A percentile compares a stretch with the other conserved stretches of the same genome.
Conservation (phyloP, 495 filamentous ascomycete species). For the Neurospora cerealis region DNA sequence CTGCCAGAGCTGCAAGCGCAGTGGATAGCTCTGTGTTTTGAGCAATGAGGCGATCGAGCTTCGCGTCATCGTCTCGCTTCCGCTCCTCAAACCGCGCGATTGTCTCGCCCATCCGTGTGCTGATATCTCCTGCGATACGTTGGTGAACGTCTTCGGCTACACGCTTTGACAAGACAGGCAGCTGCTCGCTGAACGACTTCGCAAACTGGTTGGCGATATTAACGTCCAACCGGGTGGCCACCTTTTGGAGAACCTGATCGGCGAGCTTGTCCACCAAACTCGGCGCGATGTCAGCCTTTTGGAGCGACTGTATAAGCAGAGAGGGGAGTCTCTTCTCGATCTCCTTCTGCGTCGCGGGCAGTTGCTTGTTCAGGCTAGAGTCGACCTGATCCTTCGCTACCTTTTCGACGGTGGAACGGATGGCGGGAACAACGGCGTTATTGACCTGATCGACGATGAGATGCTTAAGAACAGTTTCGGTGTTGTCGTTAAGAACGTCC, state of each 20-base stretch:
- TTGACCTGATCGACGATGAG: conserved; percentile 62
- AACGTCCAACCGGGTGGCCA: conserved; percentile 57
- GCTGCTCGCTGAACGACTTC: conserved; percentile 50
- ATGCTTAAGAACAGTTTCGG: conserved; percentile 64
- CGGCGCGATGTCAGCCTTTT: conserved; percentile 48
- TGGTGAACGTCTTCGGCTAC: conserved; percentile 52
- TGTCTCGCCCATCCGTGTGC: conserved; percentile 22
- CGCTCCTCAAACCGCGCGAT: conserved; percentile 52
- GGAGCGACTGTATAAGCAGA: conserved; percentile 45
- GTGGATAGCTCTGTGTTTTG: conserved; percentile 62
- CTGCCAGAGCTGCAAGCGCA: conserved; percentile 61
- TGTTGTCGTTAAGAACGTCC: conserved; percentile 78
- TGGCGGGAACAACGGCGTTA: conserved; percentile 47
- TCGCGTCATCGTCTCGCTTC: conserved; percentile 57
- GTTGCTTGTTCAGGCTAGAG: conserved; percentile 36
- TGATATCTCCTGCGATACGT: conserved; percentile 21
- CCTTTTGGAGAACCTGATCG: conserved; percentile 55
- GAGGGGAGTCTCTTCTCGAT: conserved; percentile 40
- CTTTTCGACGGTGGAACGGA: conserved; percentile 35
- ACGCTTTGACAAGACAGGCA: conserved; percentile 52
- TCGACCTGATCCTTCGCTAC: conserved; percentile 35
- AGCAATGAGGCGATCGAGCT: conserved; percentile 74
- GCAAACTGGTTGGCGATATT: conserved; percentile 36
- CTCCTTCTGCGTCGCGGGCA: conserved; percentile 48
- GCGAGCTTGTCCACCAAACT: conserved; percentile 49